Evolutionary conservation across 2,329 filamentous ascomycete genomes (phyloP), one percentile per base, ranked within the genome.

Genomic region (Teratosphaeria viscida): DNA sequence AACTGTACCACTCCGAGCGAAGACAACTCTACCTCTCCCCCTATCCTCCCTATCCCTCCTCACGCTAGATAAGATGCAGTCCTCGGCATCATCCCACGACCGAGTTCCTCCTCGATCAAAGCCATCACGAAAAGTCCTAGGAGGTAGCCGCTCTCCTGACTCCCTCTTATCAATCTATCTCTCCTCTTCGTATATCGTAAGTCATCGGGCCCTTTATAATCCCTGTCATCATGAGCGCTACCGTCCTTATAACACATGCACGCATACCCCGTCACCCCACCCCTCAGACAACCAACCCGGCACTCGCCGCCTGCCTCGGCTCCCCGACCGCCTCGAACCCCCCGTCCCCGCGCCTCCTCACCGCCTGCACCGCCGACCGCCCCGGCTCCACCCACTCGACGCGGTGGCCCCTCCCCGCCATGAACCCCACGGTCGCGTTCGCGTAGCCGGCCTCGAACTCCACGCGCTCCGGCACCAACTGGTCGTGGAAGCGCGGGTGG

Each of bases 251-350:
- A 19, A 19, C 19, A 19, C 19, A 19, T 19, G 19, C 19, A 19
- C 19, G 19, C 19, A 23, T 23, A 23, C 19, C 19, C 43, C 23
- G 19, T 49, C 43, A n/a, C 23, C 16, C 16, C 16, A 11, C 27
- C 23, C 19, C 7, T 55, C 53, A 63, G 14, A 61, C 55, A 29
- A 57, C 83, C 66, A 84, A 80, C 0, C 87, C 89, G 1, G 80
- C 88, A 59, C 86, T 89, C 67, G 87, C 85, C 66, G 75, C 71
- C 78, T 92, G 89, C 62, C 90, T 82, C 27, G 87, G 87, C 73
- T 95, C 90, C 1, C 85, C 82, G 1, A 84, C 89, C 2, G 89
- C 88, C 75, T 92, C 88, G 71, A 94, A 95, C 0, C 79, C 82
- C 0, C 88, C 89, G 66, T 88, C 85, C 0, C 68, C 69, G 55